Percentiles rank a stretch among this genome's conserved stretches.
Conservation (phyloP, 2,329 filamentous ascomycete genomes). For the Fusarium liriodendri region DNA sequence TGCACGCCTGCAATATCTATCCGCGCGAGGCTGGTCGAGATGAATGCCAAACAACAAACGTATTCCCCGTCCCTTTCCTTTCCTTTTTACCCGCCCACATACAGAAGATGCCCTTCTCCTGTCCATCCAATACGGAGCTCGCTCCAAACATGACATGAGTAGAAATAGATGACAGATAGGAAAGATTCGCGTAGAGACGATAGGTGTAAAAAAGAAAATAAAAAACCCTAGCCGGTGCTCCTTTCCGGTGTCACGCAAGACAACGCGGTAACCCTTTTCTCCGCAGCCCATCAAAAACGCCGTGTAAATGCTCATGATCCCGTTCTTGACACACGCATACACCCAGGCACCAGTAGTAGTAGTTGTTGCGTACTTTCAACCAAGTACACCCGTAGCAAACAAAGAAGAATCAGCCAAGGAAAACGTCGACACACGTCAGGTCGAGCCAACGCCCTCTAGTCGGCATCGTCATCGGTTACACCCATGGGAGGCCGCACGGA, state of each 20-base stretch:
- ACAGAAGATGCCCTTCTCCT: neutral
- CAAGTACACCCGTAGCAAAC: constrained; percentile 22
- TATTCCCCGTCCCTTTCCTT: neutral
- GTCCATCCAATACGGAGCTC: neutral
- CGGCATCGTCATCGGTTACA: constrained; percentile 64
- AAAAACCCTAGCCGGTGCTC: constrained; percentile 22
- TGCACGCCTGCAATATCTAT: constrained; percentile 28
- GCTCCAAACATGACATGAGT: neutral
- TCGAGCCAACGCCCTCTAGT: constrained; percentile 39
- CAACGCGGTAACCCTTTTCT: constrained; percentile 35
- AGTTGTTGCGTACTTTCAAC: constrained; percentile 19
- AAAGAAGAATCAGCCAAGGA: constrained; percentile 28
- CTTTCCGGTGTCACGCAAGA: constrained; percentile 31
- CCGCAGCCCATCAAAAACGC: constrained; percentile 41
- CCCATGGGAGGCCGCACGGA: constrained; percentile 64
- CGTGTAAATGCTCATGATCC: constrained; percentile 47
- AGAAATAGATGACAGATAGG: constrained; percentile 11
- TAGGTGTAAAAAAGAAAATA: constrained; percentile 36
- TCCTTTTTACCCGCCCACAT: constrained; percentile 6
- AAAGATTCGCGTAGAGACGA: constrained; percentile 31
- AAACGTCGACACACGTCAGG: constrained; percentile 18
- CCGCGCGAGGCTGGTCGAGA: constrained; percentile 10
- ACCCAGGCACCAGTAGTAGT: constrained; percentile 28
- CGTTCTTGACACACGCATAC: constrained; percentile 38
- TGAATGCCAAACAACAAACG: constrained; percentile 8